Conservation (phyloP, 257 asterid genomes). For the Rubia yunnanensis region DNA sequence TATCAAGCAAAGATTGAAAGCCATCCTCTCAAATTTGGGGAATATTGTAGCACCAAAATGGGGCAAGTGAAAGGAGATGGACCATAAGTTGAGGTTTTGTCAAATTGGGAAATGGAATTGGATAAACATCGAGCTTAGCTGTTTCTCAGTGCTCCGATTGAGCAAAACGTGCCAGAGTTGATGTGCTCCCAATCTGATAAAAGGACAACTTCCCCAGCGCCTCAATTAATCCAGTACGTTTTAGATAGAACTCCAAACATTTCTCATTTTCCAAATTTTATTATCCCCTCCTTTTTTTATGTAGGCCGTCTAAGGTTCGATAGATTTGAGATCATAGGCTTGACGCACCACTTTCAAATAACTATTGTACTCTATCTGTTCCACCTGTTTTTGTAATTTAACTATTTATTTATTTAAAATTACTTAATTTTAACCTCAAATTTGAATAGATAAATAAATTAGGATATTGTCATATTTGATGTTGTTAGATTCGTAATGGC, state of each 20-base stretch:
- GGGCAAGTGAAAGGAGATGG: neutral
- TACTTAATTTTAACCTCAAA: no score
- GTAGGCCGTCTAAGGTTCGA: no score
- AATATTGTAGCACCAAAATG: constrained; percentile 4
- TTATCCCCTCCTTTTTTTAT: no score
- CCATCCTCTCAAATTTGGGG: constrained; percentile 15
- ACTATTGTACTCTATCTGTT: no score
- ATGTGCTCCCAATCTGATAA: neutral
- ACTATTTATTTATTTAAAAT: no score
- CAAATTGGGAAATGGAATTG: constrained; percentile 31
- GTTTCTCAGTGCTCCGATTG: constrained; percentile 11
- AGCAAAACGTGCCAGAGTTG: constrained; percentile 26
- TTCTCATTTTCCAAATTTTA: neutral
- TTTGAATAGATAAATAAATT: no score
- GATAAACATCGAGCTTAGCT: constrained; percentile 5
- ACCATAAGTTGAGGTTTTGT: constrained; percentile 18
- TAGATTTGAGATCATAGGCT: no score
- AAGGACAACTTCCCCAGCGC: neutral
- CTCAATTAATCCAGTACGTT: no score
- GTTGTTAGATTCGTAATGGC: no score
- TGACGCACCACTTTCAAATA: no score
- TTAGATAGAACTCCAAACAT: neutral
- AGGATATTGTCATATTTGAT: no score
- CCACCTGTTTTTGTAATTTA: no score
- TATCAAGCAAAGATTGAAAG: neutral